Base-by-base conservation (phyloP, 1,139 yeast species). In the Nakaseomyces bracarensis region DNA sequence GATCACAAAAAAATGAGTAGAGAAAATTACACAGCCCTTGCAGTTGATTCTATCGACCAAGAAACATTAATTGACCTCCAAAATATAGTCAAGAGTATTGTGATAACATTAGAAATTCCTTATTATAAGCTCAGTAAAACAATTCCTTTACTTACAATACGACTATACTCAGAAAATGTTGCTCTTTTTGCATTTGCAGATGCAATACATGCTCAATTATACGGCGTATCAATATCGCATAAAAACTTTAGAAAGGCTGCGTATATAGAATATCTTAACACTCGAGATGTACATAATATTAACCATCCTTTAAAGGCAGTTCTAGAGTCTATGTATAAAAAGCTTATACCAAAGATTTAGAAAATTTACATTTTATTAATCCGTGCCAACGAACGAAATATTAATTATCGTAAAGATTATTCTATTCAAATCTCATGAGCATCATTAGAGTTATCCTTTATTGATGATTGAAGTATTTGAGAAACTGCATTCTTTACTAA, bases 71-170 rank as follows among this genome's bases (percentile, higher is more conserved):
- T 50, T 9, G 57, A 58, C 30, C 51, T 60, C 18, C 63, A 57
- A 41, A 63, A 64, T 40, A 45, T 58, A 4, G 44, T 64, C 13
- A 63, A 63, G 44, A 56, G 56, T 27, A 41, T 64, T 21, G 42
- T 59, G 4, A 40, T 59, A 8, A 43, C 53, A 9, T 50, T 64
- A 19, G 62, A 57, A n/a, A 53, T 58, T 10, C 66, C 67, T n/a
- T 46, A 55, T 8, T 43, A 55, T n/a, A 52, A 55, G 35, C 41
- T 63, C 11, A 48, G 55, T 11, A 49, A 50, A 28, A 54, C 50
- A 38, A 38, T 57, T n/a, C 53, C 63, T 5, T 39, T 56, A 22
- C 48, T 54, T 3, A 55, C 54, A 13, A 60, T 60, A 7, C 48
- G 49, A 39, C 38, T 59, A 10, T 49, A 56, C 29, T 49, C 49